phyloP scores from a whole-genome alignment of 345 rosid species.

The Fremontodendron californicum region DNA sequence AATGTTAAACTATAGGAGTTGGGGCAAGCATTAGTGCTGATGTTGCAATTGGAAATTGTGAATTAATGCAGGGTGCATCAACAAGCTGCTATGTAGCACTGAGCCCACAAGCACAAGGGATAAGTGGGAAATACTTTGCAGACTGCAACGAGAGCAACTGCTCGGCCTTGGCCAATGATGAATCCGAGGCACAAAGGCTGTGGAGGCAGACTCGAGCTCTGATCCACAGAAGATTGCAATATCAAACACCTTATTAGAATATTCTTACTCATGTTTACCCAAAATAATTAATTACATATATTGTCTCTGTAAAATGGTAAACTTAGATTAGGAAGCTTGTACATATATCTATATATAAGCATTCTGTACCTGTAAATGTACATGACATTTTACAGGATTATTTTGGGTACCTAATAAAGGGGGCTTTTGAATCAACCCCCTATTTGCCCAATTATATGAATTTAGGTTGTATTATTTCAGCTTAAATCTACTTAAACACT shows the following conservation, averaged over 20 bases:
- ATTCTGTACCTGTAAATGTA: background rate
- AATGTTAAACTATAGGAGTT: too few species aligned
- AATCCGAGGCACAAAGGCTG: constrained; percentile 51
- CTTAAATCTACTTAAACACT: background rate
- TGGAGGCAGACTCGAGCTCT: constrained; percentile 54
- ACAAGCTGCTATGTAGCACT: constrained; percentile 90
- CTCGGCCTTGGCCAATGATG: constrained; percentile 78
- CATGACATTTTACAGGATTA: background rate
- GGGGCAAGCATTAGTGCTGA: background rate
- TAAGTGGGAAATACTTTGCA: constrained; percentile 73
- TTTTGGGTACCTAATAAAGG: background rate
- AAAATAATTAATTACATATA: background rate
- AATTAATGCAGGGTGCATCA: constrained; percentile 69
- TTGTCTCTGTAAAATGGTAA: background rate
- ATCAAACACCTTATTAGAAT: constrained; percentile 12
- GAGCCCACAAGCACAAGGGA: constrained; percentile 55
- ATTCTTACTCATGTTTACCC: background rate
- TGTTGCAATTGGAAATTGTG: background rate
- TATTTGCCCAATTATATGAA: background rate
- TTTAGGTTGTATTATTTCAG: background rate
- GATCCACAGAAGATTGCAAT: constrained; percentile 39
- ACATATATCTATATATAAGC: background rate
- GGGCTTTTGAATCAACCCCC: background rate
- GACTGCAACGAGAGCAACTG: constrained; percentile 77
- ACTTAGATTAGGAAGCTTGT: constrained; percentile 15